Evolutionary conservation across 768 basidiomycete genomes (phyloP).

Genomic region (Kwoniella bestiolae): DNA sequence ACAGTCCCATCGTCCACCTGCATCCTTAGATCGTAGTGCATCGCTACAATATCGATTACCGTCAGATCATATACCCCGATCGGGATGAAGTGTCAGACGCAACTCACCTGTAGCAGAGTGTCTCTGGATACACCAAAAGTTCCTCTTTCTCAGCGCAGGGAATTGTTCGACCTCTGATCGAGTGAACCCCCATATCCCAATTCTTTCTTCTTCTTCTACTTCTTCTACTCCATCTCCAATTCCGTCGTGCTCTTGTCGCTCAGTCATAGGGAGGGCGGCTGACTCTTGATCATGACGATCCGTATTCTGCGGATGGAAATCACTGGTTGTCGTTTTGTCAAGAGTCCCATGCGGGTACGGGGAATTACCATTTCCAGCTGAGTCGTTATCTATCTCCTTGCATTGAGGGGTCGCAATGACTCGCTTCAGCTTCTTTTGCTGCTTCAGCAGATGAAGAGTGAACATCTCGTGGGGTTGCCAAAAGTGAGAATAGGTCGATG

Average conservation of each 20-base stretch:
- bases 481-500: not conserved
- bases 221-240: too few species aligned
- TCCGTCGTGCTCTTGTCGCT: too few species aligned
- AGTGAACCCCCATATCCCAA: constrained; percentile 37
- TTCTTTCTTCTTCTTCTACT: not conserved
- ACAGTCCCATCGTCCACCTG: constrained; percentile 48
- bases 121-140: constrained; percentile 53
- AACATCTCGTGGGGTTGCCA: not conserved
- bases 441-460: constrained; percentile 2
- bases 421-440: not conserved
- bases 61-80: not conserved
- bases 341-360: too few species aligned
- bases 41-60: constrained; percentile 21
- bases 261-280: too few species aligned
- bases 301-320: too few species aligned
- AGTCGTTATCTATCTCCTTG: not conserved
- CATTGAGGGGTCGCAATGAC: not conserved
- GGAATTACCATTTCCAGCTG: too few species aligned
- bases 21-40: constrained; percentile 51
- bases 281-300: too few species aligned
- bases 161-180: constrained; percentile 36
- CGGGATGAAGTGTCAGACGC: too few species aligned
- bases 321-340: too few species aligned
- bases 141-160: constrained; percentile 42
- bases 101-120: constrained; percentile 48